Percentiles rank a stretch among this genome's conserved stretches.
These are phyloP conservation scores for Penicillium sp. DNA, from an alignment of 2,329 filamentous ascomycete genomes.

Conservation along the genomic window DNA sequence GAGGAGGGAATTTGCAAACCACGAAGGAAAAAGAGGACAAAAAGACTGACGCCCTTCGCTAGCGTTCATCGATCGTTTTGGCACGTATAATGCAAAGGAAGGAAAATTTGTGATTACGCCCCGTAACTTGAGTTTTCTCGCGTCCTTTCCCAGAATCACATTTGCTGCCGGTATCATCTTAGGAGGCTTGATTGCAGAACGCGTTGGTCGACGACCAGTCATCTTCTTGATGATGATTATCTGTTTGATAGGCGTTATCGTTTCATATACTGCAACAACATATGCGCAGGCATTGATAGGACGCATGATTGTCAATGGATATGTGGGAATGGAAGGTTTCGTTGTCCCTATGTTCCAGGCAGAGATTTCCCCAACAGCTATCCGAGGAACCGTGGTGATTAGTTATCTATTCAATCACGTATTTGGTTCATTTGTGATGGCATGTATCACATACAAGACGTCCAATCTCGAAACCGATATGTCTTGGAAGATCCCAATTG, in stretches of 20 bases:
- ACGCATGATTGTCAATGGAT: neutral
- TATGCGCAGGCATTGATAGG: neutral
- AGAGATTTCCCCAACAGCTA: neutral
- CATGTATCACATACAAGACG: neutral
- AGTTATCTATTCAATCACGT: neutral
- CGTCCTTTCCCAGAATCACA: conserved; percentile 12
- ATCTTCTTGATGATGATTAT: conserved; percentile 14
- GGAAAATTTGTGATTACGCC: conserved; percentile 9
- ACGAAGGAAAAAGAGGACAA: too few relatives aligned
- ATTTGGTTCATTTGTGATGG: neutral
- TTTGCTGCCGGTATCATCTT: neutral
- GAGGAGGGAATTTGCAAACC: too few relatives aligned
- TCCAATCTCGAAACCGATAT: neutral
- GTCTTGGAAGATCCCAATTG: too few relatives aligned
- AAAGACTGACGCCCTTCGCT: too few relatives aligned
- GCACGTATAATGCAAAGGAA: neutral
- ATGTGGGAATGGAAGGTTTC: neutral
- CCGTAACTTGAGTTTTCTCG: conserved; percentile 11
- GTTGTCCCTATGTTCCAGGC: neutral
- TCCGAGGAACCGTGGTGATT: neutral
- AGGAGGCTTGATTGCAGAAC: conserved; percentile 11
- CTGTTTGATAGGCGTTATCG: conserved; percentile 15
- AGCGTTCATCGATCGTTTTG: neutral
- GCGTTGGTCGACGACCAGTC: conserved; percentile 10
- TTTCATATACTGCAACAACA: conserved; percentile 15